These are phyloP conservation scores for Cutaneotrichosporon cutaneum DNA, from an alignment of 1,284 basidiomycete genomes.

Conservation along the genomic window DNA sequence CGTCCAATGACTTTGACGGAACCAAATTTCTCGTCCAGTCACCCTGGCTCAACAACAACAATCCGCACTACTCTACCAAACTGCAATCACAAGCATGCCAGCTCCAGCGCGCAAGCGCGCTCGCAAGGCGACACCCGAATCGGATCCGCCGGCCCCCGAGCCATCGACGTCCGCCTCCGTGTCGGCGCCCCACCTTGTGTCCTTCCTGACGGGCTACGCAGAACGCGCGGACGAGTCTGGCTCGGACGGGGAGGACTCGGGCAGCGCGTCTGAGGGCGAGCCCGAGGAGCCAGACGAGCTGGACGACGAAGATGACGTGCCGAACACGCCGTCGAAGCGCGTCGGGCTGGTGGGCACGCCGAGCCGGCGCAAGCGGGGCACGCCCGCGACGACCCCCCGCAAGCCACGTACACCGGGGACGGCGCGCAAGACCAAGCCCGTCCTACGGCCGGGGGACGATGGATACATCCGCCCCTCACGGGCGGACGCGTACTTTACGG, in stretches of 20 bases:
- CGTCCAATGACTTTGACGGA: constrained; percentile 7
- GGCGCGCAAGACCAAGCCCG: constrained; percentile 18
- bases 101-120: constrained; percentile 7
- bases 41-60: constrained; percentile 1
- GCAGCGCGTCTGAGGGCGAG: constrained; percentile 18
- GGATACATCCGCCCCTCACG: constrained; percentile 51
- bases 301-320: constrained; percentile 29
- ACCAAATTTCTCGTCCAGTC: constrained; percentile 11
- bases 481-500: constrained; percentile 79
- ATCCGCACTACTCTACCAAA: neutral
- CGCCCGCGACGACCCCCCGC: constrained; percentile 30
- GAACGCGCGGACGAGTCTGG: constrained; percentile 23
- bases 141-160: neutral
- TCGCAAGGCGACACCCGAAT: constrained; percentile 8
- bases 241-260: constrained; percentile 29
- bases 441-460: constrained; percentile 30
- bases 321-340: constrained; percentile 13
- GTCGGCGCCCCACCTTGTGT: constrained; percentile 40
- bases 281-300: constrained; percentile 34
- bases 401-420: constrained; percentile 16
- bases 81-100: neutral
- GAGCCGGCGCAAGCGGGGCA: constrained; percentile 32
- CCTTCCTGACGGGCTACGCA: constrained; percentile 47
- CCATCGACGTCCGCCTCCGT: neutral
- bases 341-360: constrained; percentile 28